Percentiles rank a stretch among this genome's conserved stretches.
Conservation (phyloP, 768 basidiomycete genomes). For the Sarcomyxa edulis region DNA sequence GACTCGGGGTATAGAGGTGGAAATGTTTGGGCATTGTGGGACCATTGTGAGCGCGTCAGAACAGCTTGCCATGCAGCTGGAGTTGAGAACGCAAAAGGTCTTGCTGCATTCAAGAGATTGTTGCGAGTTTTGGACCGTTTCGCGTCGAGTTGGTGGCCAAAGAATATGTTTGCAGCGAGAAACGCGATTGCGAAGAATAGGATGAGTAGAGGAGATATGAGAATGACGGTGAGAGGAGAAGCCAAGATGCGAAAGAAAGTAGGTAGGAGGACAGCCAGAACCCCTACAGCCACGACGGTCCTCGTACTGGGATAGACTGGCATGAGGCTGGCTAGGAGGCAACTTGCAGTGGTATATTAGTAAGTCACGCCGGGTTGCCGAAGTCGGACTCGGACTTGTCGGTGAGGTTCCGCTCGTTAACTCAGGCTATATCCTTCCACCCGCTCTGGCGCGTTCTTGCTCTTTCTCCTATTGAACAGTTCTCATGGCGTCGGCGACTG, state of each 20-base stretch:
- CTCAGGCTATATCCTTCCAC: too few relatives aligned
- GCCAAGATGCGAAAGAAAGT: constrained; percentile 49
- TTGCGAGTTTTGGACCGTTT: constrained; percentile 24
- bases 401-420: too few relatives aligned
- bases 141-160: constrained; percentile 57
- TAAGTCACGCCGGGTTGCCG: not conserved
- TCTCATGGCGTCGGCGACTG: too few relatives aligned
- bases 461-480: too few relatives aligned
- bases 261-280: constrained; percentile 56
- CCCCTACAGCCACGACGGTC: constrained; percentile 50
- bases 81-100: constrained; percentile 81
- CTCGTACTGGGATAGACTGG: constrained; percentile 31
- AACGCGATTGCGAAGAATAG: constrained; percentile 42
- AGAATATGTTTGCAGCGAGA: constrained; percentile 46
- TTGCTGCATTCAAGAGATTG: constrained; percentile 51
- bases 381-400: not conserved
- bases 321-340: not conserved
- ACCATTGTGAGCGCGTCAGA: constrained; percentile 87
- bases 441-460: too few relatives aligned
- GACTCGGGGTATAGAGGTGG: constrained; percentile 62
- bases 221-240: constrained; percentile 58
- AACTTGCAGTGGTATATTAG: not conserved
- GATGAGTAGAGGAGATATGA: constrained; percentile 59
- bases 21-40: constrained; percentile 61
- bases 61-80: constrained; percentile 95